A percentile compares a stretch with the other conserved stretches of the same genome.
These are phyloP conservation scores for Phaseolus lunatus DNA, from an alignment of 306 rosid genomes.

Conservation along the genomic window DNA sequence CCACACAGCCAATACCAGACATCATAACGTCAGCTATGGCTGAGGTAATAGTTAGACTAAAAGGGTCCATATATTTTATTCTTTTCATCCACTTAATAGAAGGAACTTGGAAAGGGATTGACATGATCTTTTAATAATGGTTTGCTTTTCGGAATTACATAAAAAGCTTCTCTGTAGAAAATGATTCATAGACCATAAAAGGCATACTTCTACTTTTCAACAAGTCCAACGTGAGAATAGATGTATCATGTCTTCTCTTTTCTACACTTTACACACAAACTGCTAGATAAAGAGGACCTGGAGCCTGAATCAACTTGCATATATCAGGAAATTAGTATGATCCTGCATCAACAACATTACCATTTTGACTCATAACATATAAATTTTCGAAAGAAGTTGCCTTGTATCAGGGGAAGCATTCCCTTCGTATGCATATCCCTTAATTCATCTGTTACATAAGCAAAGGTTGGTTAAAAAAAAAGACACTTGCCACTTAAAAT, in stretches of 20 bases:
- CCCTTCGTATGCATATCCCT: not conserved
- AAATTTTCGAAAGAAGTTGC: conserved; percentile 38
- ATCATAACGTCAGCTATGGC: conserved; percentile 68
- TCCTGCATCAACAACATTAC: not conserved
- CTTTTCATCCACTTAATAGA: not conserved
- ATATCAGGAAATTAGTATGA: not conserved
- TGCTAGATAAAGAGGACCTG: not conserved
- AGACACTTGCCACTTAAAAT: not conserved
- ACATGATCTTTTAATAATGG: not conserved
- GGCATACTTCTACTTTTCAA: not conserved
- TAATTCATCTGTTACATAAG: not conserved
- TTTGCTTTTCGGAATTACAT: not conserved
- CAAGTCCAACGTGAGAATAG: not conserved
- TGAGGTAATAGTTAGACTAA: conserved; percentile 51
- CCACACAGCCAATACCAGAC: conserved; percentile 72
- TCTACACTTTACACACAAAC: not conserved
- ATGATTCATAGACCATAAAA: not conserved
- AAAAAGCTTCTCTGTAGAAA: conserved; percentile 6
- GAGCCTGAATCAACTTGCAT: not conserved
- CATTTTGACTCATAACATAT: not conserved
- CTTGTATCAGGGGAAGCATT: not conserved
- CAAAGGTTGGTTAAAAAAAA: not conserved
- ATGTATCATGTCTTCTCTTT: not conserved
- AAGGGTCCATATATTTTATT: not conserved
- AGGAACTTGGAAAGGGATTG: not conserved